Evolutionary conservation across 1,284 basidiomycete species (phyloP).

Genomic region (Naganishia liquefaciens): DNA sequence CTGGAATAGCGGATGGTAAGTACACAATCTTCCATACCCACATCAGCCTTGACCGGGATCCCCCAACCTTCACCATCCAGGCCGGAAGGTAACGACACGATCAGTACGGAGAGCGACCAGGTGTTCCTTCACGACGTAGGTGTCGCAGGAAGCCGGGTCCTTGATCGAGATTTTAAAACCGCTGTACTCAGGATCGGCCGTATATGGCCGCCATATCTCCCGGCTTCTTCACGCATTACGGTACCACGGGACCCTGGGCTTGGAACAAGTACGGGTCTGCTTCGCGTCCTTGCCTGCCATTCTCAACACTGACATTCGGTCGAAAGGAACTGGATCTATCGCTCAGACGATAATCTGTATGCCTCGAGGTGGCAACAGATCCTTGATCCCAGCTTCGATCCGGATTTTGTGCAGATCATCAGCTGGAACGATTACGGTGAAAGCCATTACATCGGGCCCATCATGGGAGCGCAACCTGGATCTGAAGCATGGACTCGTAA

Average conservation of each 20-base stretch:
- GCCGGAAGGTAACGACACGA: conserved; percentile 42
- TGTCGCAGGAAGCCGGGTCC: not conserved
- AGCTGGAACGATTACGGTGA: conserved; percentile 56
- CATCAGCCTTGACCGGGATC: no score
- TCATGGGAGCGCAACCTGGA: conserved; percentile 50
- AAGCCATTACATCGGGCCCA: conserved; percentile 50
- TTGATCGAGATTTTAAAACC: no score
- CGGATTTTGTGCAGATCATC: conserved; percentile 51
- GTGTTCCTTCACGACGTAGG: conserved; percentile 43
- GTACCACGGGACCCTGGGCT: conserved; percentile 47
- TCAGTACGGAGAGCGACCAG: conserved; percentile 41
- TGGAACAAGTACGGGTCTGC: conserved; percentile 50
- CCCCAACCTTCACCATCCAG: conserved; percentile 31
- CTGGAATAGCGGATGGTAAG: conserved; percentile 54
- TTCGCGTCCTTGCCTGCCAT: not conserved
- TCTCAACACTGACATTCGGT: not conserved
- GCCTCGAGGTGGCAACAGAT: conserved; percentile 47
- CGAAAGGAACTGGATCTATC: conserved; percentile 51
- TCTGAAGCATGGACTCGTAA: conserved; percentile 48
- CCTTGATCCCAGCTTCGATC: conserved; percentile 39
- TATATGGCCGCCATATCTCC: conserved; percentile 66
- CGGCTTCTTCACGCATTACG: conserved; percentile 63
- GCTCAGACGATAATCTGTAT: conserved; percentile 53
- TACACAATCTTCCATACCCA: not conserved
- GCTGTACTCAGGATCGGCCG: conserved; percentile 48